phyloP scores from a whole-genome alignment of 129 eudicot species.

The Flaveria bidentis region DNA sequence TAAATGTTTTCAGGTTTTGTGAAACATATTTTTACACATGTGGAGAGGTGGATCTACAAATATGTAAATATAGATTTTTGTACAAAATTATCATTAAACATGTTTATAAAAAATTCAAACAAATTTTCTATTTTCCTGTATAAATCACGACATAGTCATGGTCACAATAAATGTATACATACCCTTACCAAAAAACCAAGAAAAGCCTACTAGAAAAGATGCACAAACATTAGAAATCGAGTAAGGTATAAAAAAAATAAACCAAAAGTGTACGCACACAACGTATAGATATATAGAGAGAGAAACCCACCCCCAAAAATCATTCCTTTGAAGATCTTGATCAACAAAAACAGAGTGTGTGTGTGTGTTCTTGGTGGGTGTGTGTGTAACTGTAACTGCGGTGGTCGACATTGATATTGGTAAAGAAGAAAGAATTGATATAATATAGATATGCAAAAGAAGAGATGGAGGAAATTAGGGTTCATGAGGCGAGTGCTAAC shows the following conservation, averaged over 20 bases:
- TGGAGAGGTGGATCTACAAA: no score
- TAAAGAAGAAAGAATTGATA: constrained; percentile 1
- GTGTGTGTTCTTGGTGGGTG: constrained; percentile 25
- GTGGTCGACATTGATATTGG: constrained; percentile 16
- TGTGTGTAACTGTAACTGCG: constrained; percentile 4
- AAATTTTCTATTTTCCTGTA: neutral
- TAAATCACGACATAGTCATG: neutral
- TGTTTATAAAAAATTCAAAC: neutral
- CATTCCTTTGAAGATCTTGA: constrained; percentile 46
- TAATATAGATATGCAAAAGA: constrained; percentile 49
- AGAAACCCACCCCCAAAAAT: constrained; percentile 29
- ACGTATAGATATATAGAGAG: neutral
- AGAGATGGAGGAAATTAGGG: constrained; percentile 59
- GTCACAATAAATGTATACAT: constrained; percentile 24
- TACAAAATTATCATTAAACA: no score
- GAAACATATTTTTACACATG: no score
- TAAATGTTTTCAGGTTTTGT: no score
- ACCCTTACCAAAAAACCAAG: constrained; percentile 29
- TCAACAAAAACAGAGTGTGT: constrained; percentile 27
- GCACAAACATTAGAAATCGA: constrained; percentile 16
- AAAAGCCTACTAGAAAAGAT: constrained; percentile 9
- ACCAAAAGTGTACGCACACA: no score
- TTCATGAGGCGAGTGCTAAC: constrained; percentile 65
- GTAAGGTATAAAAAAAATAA: no score
- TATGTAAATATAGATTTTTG: no score